Evolutionary conservation across 1,284 basidiomycete species (phyloP).

Genomic region (Tilletia setariae): DNA sequence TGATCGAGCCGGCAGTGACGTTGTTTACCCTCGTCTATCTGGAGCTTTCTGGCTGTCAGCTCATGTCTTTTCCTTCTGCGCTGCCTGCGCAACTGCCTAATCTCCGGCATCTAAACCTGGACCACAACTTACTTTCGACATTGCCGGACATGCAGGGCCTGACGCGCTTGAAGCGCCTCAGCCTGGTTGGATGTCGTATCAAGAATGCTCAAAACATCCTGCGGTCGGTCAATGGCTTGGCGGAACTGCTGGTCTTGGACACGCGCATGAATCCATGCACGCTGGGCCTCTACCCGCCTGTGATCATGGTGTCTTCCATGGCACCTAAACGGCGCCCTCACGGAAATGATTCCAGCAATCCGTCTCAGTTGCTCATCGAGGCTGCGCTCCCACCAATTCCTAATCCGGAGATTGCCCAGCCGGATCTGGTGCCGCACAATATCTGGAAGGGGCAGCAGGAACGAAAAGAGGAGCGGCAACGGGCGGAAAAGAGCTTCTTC

Average conservation of each 20-base stretch:
- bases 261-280: slow-evolving; percentile 49
- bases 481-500: slow-evolving; percentile 48
- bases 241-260: slow-evolving; percentile 44
- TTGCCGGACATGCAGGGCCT: slow-evolving; percentile 35
- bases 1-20: not conserved
- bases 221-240: slow-evolving; percentile 32
- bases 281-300: slow-evolving; percentile 48
- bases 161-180: slow-evolving; percentile 45
- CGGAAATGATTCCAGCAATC: slow-evolving; percentile 14
- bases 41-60: slow-evolving; percentile 84
- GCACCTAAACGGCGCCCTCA: slow-evolving; percentile 14
- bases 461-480: slow-evolving; percentile 26
- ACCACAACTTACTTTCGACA: slow-evolving; percentile 46
- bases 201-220: slow-evolving; percentile 37
- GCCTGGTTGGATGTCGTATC: slow-evolving; percentile 45
- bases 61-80: slow-evolving; percentile 66
- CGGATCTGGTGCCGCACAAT: slow-evolving; percentile 25
- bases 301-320: slow-evolving; percentile 22
- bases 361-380: not conserved
- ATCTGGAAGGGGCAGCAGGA: slow-evolving; percentile 13
- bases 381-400: slow-evolving; percentile 40
- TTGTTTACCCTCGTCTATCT: slow-evolving; percentile 86
- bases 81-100: slow-evolving; percentile 74
- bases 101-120: slow-evolving; percentile 75
- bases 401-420: slow-evolving; percentile 42